Evolutionary conservation across 2,329 filamentous ascomycete genomes (phyloP), one percentile per base, ranked within the genome.

Genomic region (Botrytis galanthina): DNA sequence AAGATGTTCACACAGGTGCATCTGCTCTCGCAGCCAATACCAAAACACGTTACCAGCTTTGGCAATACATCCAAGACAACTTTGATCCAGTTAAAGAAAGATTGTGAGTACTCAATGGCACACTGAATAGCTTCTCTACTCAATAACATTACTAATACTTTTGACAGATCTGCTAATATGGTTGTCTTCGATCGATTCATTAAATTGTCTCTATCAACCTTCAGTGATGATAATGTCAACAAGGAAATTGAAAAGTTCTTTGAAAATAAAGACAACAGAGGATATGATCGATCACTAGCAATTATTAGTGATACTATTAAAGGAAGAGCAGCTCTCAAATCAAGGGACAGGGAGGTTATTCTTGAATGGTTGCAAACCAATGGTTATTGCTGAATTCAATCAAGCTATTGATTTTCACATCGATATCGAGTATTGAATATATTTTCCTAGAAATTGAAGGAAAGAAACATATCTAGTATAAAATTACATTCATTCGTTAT

Each of bases 111-210:
- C 29, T n/a, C 10, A 14, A n/a, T 14, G 12, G 5, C n/a, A 29
- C 32, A 22, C 8, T 12, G 39, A 63, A 22, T 29, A 57, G 12
- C 72, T 16, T 32, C 10, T 39, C 22, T 8, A 37, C 6, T n/a
- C 69, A 18, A 46, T 9, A 29, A 42, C 5, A 60, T 5, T 16
- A 29, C 63, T 73, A 60, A 72, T 16, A 39, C 18, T 29, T 7
- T 61, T 39, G 22, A 20, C 60, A 73, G 71, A 22, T 90, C 88
- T 81, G 86, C 87, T 60, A 98, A 98, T 84, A 92, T 94, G 76
- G 92, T 98, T 44, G 89, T 98, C 4, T 86, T 98, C 26, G 95
- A 99, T 83, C 91, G 95, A 66, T 97, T 97, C 83, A 84, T 99
- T 78, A 91, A 93, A 78, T 86, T 92, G 77, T 90, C 90, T 62